Percentiles rank a stretch among this genome's conserved stretches.
These are phyloP conservation scores for Blepharisma japonicum DNA, from an alignment of 73 alveolate species.

Conservation along the genomic window DNA sequence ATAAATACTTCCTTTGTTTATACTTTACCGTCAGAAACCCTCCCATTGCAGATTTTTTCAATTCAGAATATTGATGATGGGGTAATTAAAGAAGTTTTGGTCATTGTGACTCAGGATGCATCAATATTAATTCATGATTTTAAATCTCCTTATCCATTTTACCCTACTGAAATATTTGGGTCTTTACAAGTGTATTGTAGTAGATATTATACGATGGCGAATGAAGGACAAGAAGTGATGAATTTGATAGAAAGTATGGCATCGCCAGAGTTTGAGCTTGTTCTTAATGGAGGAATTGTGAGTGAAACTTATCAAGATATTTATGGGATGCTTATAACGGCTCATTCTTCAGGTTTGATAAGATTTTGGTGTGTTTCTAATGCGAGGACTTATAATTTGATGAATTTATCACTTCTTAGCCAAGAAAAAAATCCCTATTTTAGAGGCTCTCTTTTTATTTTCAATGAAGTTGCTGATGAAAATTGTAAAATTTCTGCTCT, in stretches of 20 bases:
- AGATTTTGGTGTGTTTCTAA: conserved; percentile 15
- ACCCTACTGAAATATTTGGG: conserved; percentile 1
- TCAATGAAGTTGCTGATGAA: not conserved
- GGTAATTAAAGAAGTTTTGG: not conserved
- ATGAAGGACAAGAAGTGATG: not conserved
- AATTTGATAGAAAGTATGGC: not conserved
- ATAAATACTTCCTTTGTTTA: not conserved
- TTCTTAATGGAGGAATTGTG: conserved; percentile 5
- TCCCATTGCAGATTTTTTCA: conserved; percentile 8
- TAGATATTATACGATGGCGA: conserved; percentile 1
- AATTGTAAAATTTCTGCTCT: conserved; percentile 12
- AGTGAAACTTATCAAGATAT: not conserved
- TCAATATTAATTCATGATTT: not conserved
- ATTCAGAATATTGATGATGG: not conserved
- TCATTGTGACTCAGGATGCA: not conserved
- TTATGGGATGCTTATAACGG: not conserved
- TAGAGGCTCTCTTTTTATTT: not conserved
- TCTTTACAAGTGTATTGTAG: not conserved
- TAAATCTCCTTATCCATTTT: not conserved
- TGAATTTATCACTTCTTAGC: not conserved
- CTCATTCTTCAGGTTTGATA: not conserved
- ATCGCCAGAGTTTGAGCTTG: no score
- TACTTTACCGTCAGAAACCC: not conserved
- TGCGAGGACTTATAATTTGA: not conserved
- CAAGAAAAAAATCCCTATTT: not conserved